These are phyloP conservation scores for Boletus sp. DNA, from an alignment of 768 basidiomycete species.

Conservation along the genomic window DNA sequence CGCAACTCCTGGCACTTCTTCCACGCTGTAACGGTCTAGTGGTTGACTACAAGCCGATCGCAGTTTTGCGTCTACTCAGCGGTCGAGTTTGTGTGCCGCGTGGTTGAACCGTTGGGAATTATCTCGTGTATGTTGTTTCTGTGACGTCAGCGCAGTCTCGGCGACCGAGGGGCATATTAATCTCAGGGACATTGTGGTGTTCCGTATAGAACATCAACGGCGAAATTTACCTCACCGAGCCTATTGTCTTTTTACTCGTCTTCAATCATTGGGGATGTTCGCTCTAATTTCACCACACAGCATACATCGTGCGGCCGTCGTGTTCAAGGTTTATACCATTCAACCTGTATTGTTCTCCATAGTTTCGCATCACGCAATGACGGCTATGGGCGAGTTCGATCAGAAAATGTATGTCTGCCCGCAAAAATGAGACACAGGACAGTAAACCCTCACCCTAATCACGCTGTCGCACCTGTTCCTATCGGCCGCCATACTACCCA, in stretches of 20 bases:
- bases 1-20: not conserved
- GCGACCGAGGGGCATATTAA: not conserved
- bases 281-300: too few species aligned
- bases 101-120: too few species aligned
- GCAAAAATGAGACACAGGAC: too few species aligned
- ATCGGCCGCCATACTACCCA: not conserved
- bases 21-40: not conserved
- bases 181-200: not conserved
- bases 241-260: not conserved
- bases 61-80: not conserved
- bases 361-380: too few species aligned
- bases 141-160: not conserved
- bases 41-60: not conserved
- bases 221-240: not conserved
- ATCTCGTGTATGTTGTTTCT: not conserved
- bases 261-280: not conserved
- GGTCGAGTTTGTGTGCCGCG: not conserved
- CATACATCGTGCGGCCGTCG: too few species aligned
- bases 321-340: too few species aligned
- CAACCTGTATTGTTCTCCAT: too few species aligned
- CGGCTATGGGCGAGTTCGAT: too few species aligned
- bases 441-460: not conserved
- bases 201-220: not conserved
- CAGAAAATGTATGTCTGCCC: too few species aligned
- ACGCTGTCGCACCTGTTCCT: not conserved